phyloP scores from a whole-genome alignment of 192 early-diverging fungal genomes.

The Coemansia sp. region DNA sequence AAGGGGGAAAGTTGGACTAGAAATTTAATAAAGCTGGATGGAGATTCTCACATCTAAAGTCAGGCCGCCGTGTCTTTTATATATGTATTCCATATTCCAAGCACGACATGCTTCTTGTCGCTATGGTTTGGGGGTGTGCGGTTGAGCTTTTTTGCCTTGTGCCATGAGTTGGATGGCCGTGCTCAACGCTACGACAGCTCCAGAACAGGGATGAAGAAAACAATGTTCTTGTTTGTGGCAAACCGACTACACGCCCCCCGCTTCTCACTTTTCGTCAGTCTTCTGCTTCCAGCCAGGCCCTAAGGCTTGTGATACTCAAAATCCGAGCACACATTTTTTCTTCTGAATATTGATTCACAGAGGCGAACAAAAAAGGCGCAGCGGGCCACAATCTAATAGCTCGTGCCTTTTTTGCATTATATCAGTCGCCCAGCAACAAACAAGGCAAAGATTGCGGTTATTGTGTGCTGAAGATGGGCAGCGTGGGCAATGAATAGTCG shows the following conservation, averaged over 20 bases:
- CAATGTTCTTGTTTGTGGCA: constrained; percentile 5
- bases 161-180: neutral
- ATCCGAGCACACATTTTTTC: constrained; percentile 5
- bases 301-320: neutral
- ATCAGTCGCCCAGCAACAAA: neutral
- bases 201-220: constrained; percentile 1
- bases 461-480: neutral
- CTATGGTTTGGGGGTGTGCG: neutral
- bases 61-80: neutral
- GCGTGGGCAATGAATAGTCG: neutral
- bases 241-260: neutral
- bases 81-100: neutral
- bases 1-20: constrained; percentile 2
- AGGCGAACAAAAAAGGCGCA: neutral
- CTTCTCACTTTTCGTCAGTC: neutral
- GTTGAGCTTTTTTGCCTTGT: too few relatives aligned
- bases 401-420: constrained; percentile 7
- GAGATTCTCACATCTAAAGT: neutral
- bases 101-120: neutral
- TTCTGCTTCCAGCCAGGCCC: neutral
- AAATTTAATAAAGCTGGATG: constrained; percentile 18
- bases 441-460: neutral
- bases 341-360: neutral
- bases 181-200: constrained; percentile 2
- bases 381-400: neutral